A percentile compares a stretch with the other conserved stretches of the same genome.
These are phyloP conservation scores for Seminavis robusta DNA, from an alignment of 108 stramenopile species.

Conservation along the genomic window DNA sequence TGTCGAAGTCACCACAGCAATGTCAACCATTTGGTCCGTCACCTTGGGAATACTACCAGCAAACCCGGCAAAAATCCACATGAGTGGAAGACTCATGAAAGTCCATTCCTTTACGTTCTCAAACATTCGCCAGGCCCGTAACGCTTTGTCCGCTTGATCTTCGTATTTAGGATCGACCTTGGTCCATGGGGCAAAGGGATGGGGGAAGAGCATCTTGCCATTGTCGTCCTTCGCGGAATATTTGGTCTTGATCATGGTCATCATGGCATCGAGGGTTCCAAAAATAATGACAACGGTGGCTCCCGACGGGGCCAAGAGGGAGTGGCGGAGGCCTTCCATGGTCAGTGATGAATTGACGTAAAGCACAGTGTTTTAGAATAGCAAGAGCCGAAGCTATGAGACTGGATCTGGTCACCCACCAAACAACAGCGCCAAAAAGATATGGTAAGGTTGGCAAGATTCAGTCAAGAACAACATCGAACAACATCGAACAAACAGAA, in stretches of 20 bases:
- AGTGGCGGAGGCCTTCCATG: slow-evolving; percentile 20
- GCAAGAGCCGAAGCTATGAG: too few species aligned
- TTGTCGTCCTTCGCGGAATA: slow-evolving; percentile 21
- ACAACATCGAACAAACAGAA: too few species aligned
- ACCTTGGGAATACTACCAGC: slow-evolving; percentile 10
- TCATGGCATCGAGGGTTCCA: slow-evolving; percentile 9
- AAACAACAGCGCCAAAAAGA: too few species aligned
- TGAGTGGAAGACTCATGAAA: slow-evolving; percentile 7
- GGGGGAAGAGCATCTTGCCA: slow-evolving; percentile 10
- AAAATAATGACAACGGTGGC: slow-evolving; percentile 5
- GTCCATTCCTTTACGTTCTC: slow-evolving; percentile 24
- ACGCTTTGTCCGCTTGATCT: slow-evolving; percentile 6
- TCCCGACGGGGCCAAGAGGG: slow-evolving; percentile 11
- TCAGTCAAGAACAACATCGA: too few species aligned
- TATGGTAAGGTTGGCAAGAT: too few species aligned
- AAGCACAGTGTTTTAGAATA: too few species aligned
- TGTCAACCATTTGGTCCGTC: not conserved
- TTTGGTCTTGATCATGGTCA: slow-evolving; percentile 5
- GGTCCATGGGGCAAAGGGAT: slow-evolving; percentile 18
- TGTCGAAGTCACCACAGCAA: not conserved
- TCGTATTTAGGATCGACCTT: slow-evolving; percentile 19
- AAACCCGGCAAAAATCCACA: slow-evolving; percentile 14
- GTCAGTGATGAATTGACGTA: too few species aligned
- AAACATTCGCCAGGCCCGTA: slow-evolving; percentile 12
- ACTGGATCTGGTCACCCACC: too few species aligned